Percentiles rank a stretch among this genome's conserved stretches.
Evolutionary conservation across 768 basidiomycete genomes (phyloP).

Genomic region (Auricularia cornea): DNA sequence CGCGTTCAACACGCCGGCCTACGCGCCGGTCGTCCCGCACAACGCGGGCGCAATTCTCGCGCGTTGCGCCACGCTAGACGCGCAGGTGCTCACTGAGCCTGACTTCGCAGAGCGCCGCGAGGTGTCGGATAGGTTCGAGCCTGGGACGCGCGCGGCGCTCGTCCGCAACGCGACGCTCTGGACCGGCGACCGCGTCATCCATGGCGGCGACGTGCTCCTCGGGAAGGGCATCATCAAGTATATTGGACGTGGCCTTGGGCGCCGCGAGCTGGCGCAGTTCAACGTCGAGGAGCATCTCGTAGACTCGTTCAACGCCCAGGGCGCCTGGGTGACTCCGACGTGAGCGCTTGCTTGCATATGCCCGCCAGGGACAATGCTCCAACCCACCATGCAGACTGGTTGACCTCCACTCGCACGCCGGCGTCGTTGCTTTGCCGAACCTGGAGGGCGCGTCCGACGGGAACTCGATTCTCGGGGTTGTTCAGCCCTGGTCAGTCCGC

Average conservation of each 20-base stretch:
- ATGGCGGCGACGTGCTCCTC: conserved; percentile 59
- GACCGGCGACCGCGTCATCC: conserved; percentile 73
- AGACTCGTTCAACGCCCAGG: conserved; percentile 52
- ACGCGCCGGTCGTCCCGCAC: neutral
- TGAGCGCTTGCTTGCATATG: conserved; percentile 10
- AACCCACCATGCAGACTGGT: conserved; percentile 23
- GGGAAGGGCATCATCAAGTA: conserved; percentile 59
- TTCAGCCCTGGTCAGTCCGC: neutral
- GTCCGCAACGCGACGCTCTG: conserved; percentile 75
- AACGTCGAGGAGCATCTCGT: conserved; percentile 28
- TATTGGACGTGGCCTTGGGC: conserved; percentile 38
- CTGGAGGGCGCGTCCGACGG: conserved; percentile 20
- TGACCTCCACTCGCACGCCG: conserved; percentile 43
- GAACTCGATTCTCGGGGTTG: neutral
- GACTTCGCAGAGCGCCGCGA: conserved; percentile 6
- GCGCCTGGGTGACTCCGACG: conserved; percentile 78
- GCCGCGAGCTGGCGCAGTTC: conserved; percentile 13
- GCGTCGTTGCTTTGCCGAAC: conserved; percentile 28
- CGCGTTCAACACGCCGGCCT: neutral
- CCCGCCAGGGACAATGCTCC: neutral
- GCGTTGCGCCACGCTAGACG: neutral
- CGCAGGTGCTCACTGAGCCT: neutral
- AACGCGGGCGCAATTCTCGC: neutral
- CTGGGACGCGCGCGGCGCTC: conserved; percentile 48
- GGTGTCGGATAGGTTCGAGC: conserved; percentile 57